Evolutionary conservation across 306 rosid species (phyloP), one percentile per base, ranked within the genome.

Genomic region (Trifolium subterraneum): DNA sequence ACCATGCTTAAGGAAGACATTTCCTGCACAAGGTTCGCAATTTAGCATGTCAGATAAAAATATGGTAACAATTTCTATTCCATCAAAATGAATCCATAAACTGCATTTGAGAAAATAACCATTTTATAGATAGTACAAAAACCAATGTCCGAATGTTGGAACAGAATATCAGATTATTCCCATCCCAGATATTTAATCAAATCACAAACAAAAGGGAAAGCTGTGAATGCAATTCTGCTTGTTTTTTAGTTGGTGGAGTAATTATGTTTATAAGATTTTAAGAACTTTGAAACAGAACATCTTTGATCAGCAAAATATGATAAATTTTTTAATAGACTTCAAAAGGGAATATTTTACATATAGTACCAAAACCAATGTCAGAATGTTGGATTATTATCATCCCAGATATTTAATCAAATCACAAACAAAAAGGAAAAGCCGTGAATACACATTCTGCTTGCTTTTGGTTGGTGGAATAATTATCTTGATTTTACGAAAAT

Each of bases 1-100:
- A 44, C 82, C 85, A 54, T 82, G 85, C 77, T 82, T 82, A 56
- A 82, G 85, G 79, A 82, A 82, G 52, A 78, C 85, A 61, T 82
- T 82, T 23, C 85, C 79, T 82, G 63, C 52, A 68, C 4, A 70
- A 23, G 33, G 13, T 56, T 38, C 55, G 67, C 29, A 39, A 1
- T 13, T 42, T 36, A 8, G 54, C 45, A 52, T 51, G 68, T 72
- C 47, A 64, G 31, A 20, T 20, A 15, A 66, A 35, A 25, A 54
- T 23, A 41, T 41, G 60, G 29, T 16, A n/a, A 52, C 9, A 4
- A 73, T 25, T 35, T 19, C 12, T 10, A 64, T 12, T 15, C 54
- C 54, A 44, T 65, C 16, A 8, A 62, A 7, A 61, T 23, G 50
- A 47, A 13, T 63, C 52, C 72, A 52, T n/a, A n/a, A 75, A 47